Percentiles rank a stretch among this genome's conserved stretches.
phyloP scores from a whole-genome alignment of 768 basidiomycete genomes.

The Rhodotorula taiwanensis region DNA sequence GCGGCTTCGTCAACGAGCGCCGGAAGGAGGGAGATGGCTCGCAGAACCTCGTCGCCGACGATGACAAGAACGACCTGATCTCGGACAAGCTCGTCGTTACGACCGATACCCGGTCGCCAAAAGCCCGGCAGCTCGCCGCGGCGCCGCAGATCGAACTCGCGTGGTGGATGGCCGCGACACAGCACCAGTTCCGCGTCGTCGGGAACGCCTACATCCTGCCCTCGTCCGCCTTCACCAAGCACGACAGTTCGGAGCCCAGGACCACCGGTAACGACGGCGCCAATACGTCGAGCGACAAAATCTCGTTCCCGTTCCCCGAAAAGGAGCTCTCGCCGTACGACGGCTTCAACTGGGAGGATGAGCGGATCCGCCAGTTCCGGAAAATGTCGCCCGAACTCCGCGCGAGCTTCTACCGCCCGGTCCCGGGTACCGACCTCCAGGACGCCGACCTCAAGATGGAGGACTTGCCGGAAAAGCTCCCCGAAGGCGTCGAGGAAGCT shows the following conservation, averaged over 20 bases:
- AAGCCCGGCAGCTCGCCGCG: constrained; percentile 32
- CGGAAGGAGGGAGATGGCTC: constrained; percentile 18
- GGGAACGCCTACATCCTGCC: constrained; percentile 59
- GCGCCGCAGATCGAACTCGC: constrained; percentile 53
- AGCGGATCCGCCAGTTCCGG: constrained; percentile 56
- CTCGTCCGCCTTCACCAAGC: constrained; percentile 41
- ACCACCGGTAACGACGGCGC: neutral
- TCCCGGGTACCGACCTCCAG: constrained; percentile 55
- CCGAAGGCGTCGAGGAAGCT: constrained; percentile 48
- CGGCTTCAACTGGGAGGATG: constrained; percentile 56
- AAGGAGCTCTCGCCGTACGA: constrained; percentile 38
- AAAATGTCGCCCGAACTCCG: constrained; percentile 58
- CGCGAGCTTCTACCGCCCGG: constrained; percentile 65
- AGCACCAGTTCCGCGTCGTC: constrained; percentile 67
- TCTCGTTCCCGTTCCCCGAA: constrained; percentile 42
- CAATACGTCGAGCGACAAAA: neutral
- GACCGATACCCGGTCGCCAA: constrained; percentile 33
- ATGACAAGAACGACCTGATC: constrained; percentile 10
- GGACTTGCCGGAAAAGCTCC: constrained; percentile 57
- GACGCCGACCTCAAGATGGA: constrained; percentile 55
- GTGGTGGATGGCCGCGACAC: constrained; percentile 65
- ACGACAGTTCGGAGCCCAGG: constrained; percentile 44
- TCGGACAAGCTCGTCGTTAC: constrained; percentile 33
- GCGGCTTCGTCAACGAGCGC: constrained; percentile 34
- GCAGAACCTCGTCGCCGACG: constrained; percentile 14